Evolutionary conservation across 208 protist species (phyloP).

Genomic region (Herpetomonas muscarum): DNA sequence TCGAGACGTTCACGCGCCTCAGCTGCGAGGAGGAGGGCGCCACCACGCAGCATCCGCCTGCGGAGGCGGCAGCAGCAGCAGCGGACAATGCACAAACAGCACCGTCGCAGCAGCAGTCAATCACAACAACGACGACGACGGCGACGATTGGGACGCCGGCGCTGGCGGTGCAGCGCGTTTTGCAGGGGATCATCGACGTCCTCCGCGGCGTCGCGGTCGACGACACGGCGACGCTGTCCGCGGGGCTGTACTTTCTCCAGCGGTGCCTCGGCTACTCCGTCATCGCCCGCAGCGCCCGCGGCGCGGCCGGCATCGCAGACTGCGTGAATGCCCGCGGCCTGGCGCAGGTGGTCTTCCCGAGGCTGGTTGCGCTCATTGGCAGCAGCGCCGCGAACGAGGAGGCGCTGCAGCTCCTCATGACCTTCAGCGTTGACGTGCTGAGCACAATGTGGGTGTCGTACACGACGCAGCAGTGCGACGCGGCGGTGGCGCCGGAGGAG

Average conservation of each 20-base stretch:
- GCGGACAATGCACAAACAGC: constrained; percentile 4
- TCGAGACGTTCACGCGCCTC: constrained; percentile 67
- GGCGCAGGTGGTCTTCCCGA: constrained; percentile 40
- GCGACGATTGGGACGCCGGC: constrained; percentile 3
- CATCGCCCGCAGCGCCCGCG: constrained; percentile 41
- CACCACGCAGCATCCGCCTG: background rate
- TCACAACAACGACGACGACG: background rate
- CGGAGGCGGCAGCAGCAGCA: background rate
- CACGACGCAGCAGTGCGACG: constrained; percentile 1
- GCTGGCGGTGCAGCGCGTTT: constrained; percentile 38
- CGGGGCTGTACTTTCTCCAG: constrained; percentile 50
- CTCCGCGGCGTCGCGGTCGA: constrained; percentile 27
- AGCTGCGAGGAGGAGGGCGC: constrained; percentile 24
- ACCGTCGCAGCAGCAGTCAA: background rate
- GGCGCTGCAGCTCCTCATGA: constrained; percentile 51
- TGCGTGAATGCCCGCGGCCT: constrained; percentile 64
- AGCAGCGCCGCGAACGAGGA: constrained; percentile 51
- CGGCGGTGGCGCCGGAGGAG: background rate
- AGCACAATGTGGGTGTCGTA: constrained; percentile 48
- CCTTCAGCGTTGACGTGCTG: constrained; percentile 56
- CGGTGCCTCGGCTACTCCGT: constrained; percentile 65
- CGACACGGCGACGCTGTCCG: constrained; percentile 42
- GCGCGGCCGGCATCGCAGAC: constrained; percentile 37
- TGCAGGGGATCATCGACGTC: constrained; percentile 47
- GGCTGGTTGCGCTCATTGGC: constrained; percentile 45